A percentile compares a stretch with the other conserved stretches of the same genome.
phyloP scores from a whole-genome alignment of 805 yeast species.

The Saturnispora dispora region DNA sequence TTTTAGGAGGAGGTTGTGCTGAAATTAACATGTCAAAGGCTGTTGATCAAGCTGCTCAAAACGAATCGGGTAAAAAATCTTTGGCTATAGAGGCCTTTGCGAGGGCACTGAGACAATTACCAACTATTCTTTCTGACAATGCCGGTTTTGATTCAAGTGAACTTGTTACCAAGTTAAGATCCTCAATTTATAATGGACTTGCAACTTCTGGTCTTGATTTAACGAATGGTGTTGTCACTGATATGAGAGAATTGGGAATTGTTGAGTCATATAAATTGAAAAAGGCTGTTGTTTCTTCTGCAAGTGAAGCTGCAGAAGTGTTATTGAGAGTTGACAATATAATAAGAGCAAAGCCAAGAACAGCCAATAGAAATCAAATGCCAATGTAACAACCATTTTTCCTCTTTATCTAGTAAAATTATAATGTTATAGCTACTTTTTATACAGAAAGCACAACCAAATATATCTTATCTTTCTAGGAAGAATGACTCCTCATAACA shows the following conservation, averaged over 20 bases:
- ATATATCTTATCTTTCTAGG: no score
- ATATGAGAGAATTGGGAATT: conserved; percentile 88
- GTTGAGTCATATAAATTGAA: conserved; percentile 91
- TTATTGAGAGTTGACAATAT: conserved; percentile 93
- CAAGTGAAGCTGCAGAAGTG: conserved; percentile 97
- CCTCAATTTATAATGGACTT: conserved; percentile 87
- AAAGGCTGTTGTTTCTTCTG: conserved; percentile 87
- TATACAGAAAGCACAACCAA: background rate
- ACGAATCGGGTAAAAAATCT: conserved; percentile 86
- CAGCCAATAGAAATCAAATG: conserved; percentile 68
- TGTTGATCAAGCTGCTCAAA: conserved; percentile 86
- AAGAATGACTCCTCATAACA: no score
- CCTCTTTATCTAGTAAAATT: background rate
- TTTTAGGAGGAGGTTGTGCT: conserved; percentile 90
- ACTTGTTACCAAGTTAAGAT: conserved; percentile 78
- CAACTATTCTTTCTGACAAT: conserved; percentile 91
- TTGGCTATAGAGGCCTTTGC: conserved; percentile 94
- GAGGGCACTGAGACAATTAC: conserved; percentile 86
- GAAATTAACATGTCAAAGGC: conserved; percentile 94
- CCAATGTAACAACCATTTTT: conserved; percentile 1
- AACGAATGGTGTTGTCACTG: conserved; percentile 75
- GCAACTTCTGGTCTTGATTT: conserved; percentile 87
- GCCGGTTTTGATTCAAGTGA: conserved; percentile 96
- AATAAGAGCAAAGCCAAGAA: conserved; percentile 93
- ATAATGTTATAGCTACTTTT: background rate